These are phyloP conservation scores for Areca catechu DNA, from an alignment of 176 grass and related monocot species.

Conservation along the genomic window DNA sequence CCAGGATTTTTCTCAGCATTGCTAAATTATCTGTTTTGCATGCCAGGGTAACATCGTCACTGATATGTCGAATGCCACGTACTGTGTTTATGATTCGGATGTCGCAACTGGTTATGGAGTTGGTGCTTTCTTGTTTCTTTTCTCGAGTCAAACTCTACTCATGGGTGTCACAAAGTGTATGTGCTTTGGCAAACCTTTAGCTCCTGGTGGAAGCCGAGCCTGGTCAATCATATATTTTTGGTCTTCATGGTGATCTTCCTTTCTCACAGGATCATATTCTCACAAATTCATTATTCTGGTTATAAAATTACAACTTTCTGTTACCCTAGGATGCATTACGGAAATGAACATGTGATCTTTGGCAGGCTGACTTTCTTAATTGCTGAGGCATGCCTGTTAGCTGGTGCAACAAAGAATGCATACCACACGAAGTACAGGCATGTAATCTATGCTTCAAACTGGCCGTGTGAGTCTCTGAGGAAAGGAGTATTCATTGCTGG, in stretches of 20 bases:
- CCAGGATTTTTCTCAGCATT: too few species aligned
- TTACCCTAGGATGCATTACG: neutral
- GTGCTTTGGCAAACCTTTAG: conserved; percentile 85
- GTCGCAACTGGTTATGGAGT: conserved; percentile 27
- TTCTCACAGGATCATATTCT: neutral
- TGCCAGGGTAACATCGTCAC: too few species aligned
- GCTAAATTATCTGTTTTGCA: too few species aligned
- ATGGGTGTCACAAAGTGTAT: conserved; percentile 84
- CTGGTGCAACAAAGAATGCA: conserved; percentile 80
- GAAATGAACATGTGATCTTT: neutral
- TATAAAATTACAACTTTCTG: too few species aligned
- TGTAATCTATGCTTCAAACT: conserved; percentile 65
- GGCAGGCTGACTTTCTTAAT: conserved; percentile 70
- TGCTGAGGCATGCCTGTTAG: conserved; percentile 67
- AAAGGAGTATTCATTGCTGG: conserved; percentile 83
- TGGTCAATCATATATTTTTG: conserved; percentile 92
- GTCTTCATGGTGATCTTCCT: conserved; percentile 55
- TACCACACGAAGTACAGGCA: conserved; percentile 90
- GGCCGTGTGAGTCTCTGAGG: conserved; percentile 78
- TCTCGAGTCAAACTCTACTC: conserved; percentile 66
- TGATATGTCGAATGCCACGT: too few species aligned
- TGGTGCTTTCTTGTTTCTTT: conserved; percentile 84
- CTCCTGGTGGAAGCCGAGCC: conserved; percentile 74
- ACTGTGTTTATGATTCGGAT: too few species aligned
- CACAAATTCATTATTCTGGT: too few species aligned